Evolutionary conservation across 148 eudicot genomes (phyloP).

Genomic region (Amaranthus palmeri): DNA sequence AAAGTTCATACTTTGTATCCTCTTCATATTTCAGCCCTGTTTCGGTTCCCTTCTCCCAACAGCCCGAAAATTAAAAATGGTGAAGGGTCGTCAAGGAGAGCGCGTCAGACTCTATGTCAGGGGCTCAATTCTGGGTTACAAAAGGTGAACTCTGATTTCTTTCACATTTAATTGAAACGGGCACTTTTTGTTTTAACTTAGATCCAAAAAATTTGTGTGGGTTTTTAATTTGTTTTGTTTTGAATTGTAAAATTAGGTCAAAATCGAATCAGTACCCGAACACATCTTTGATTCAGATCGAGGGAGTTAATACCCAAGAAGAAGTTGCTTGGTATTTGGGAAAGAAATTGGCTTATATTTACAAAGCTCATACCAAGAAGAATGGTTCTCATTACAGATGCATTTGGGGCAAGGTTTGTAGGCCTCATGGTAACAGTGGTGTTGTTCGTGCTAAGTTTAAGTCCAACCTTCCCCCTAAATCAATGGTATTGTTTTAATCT

Average conservation of each 20-base stretch:
- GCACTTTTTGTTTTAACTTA: constrained; percentile 5
- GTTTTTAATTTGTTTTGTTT: neutral
- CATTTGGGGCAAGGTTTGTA: constrained; percentile 78
- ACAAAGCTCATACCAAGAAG: constrained; percentile 72
- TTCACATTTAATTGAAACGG: constrained; percentile 4
- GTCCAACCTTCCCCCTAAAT: constrained; percentile 74
- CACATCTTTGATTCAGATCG: constrained; percentile 52
- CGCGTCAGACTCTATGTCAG: constrained; percentile 57
- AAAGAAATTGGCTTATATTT: constrained; percentile 65
- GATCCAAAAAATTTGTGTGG: neutral
- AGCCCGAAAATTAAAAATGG: constrained; percentile 35
- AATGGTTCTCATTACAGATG: constrained; percentile 61
- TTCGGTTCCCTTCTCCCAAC: neutral
- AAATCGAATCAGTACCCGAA: constrained; percentile 45
- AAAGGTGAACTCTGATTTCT: constrained; percentile 35
- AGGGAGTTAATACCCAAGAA: constrained; percentile 76
- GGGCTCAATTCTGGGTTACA: constrained; percentile 64
- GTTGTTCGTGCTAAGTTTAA: constrained; percentile 76
- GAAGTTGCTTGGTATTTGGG: constrained; percentile 74
- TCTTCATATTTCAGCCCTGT: neutral
- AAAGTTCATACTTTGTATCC: too few relatives aligned
- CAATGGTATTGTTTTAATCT: constrained; percentile 47
- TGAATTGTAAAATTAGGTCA: constrained; percentile 37
- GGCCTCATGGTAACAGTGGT: constrained; percentile 86
- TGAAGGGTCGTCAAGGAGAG: constrained; percentile 82